Evolutionary conservation across 2,329 filamentous ascomycete species (phyloP).

Genomic region (Colletotrichum filicis): DNA sequence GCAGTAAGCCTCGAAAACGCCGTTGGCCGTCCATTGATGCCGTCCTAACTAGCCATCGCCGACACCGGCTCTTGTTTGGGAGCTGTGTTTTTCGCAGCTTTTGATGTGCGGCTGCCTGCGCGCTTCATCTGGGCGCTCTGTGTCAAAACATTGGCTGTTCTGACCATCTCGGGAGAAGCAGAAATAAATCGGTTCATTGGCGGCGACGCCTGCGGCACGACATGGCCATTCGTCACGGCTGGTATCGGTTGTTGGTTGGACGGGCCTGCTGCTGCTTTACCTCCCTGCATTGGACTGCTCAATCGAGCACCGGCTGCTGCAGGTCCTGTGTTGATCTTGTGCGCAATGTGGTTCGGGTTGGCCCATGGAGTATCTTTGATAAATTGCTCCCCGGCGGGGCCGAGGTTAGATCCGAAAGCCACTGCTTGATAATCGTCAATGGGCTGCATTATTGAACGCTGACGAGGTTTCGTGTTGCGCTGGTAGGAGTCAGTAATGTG

Average conservation of each 20-base stretch:
- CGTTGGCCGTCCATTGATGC: conserved; percentile 27
- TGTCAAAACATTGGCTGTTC: conserved; percentile 32
- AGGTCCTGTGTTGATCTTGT: conserved; percentile 58
- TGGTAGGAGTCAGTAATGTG: background rate
- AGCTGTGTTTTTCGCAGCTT: conserved; percentile 32
- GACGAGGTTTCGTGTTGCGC: conserved; percentile 38
- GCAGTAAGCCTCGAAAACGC: conserved; percentile 35
- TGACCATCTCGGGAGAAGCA: conserved; percentile 33
- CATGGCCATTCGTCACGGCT: conserved; percentile 26
- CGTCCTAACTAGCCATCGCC: conserved; percentile 34
- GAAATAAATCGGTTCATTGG: conserved; percentile 25
- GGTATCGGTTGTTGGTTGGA: conserved; percentile 10
- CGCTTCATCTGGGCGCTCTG: conserved; percentile 36
- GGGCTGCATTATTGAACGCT: conserved; percentile 52
- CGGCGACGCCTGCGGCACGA: conserved; percentile 10
- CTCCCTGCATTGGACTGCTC: conserved; percentile 30
- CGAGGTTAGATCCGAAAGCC: conserved; percentile 60
- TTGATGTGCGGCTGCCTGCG: conserved; percentile 32
- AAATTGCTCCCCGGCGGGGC: conserved; percentile 84
- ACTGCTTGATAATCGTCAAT: conserved; percentile 61
- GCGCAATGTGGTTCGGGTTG: conserved; percentile 83
- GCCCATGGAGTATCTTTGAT: conserved; percentile 93
- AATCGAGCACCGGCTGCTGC: conserved; percentile 35
- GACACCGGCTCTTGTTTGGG: conserved; percentile 34
- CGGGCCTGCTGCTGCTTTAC: conserved; percentile 17